These are phyloP conservation scores for Meyerozyma smithsonii DNA, from an alignment of 1,139 yeast genomes.

Conservation along the genomic window DNA sequence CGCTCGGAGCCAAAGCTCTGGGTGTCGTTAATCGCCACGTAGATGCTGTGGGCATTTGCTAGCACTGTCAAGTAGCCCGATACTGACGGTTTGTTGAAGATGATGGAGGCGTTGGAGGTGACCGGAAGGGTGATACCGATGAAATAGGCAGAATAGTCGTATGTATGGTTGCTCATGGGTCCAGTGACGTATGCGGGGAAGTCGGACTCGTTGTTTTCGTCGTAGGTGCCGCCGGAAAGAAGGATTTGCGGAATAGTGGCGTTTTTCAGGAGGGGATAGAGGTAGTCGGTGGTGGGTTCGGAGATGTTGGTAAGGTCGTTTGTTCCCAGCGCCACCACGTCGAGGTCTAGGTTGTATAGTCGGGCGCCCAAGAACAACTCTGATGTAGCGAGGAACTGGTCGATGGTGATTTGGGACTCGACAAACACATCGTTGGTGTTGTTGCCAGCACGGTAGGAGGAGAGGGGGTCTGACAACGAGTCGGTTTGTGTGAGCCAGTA, in stretches of 20 bases:
- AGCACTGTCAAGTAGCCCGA: constrained; percentile 72
- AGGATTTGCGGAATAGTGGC: constrained; percentile 37
- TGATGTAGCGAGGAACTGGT: constrained; percentile 60
- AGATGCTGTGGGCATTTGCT: constrained; percentile 52
- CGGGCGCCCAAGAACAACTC: constrained; percentile 62
- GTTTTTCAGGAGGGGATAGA: constrained; percentile 51
- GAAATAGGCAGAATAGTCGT: constrained; percentile 31
- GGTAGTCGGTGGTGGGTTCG: constrained; percentile 25
- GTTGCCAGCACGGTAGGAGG: constrained; percentile 70
- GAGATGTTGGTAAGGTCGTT: constrained; percentile 30
- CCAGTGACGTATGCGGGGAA: constrained; percentile 51
- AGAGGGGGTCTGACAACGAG: constrained; percentile 54
- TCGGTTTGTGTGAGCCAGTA: constrained; percentile 64
- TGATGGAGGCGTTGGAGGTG: constrained; percentile 66
- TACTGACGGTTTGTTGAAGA: constrained; percentile 52
- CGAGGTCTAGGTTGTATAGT: constrained; percentile 54
- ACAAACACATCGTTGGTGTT: constrained; percentile 36
- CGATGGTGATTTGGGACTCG: constrained; percentile 42
- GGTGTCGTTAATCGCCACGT: constrained; percentile 42
- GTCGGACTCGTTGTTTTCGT: constrained; percentile 12
- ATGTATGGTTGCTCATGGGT: constrained; percentile 43
- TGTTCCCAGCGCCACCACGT: constrained; percentile 29
- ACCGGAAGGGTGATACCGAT: constrained; percentile 68
- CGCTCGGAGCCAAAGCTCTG: constrained; percentile 2
- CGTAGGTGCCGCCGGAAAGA: constrained; percentile 3